These are phyloP conservation scores for Neurospora discreta DNA, from an alignment of 495 filamentous ascomycete species.

Conservation along the genomic window DNA sequence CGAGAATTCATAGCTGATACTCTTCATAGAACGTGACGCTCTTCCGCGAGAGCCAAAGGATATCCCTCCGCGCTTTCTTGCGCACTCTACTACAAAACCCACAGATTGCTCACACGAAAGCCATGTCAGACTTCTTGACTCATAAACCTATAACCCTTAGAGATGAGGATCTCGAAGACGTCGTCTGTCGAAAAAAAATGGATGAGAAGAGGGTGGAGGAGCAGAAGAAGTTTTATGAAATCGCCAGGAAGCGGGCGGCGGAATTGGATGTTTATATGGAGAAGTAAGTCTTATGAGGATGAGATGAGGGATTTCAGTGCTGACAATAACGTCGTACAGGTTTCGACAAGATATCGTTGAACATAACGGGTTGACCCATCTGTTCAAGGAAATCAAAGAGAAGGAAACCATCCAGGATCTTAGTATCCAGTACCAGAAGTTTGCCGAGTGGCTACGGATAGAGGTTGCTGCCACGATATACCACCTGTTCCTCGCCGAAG, in stretches of 20 bases:
- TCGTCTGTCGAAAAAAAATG: conserved; percentile 64
- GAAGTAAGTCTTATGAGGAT: conserved; percentile 46
- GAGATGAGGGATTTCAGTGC: not conserved
- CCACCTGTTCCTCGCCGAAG: conserved; percentile 93
- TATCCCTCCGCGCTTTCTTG: conserved; percentile 84
- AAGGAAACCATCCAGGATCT: conserved; percentile 80
- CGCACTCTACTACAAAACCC: conserved; percentile 73
- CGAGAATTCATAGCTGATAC: not conserved
- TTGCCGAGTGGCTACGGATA: conserved; percentile 95
- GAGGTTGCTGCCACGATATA: conserved; percentile 96
- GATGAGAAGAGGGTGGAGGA: conserved; percentile 84
- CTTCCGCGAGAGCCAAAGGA: conserved; percentile 81
- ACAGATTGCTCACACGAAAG: conserved; percentile 67
- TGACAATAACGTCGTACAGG: conserved; percentile 13
- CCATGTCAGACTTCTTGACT: conserved; percentile 74
- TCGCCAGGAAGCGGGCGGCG: conserved; percentile 77
- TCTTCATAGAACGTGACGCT: conserved; percentile 41
- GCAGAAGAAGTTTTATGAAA: conserved; percentile 88
- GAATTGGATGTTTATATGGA: conserved; percentile 99
- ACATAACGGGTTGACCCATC: conserved; percentile 74
- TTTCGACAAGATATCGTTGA: conserved; percentile 50
- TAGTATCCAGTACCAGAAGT: conserved; percentile 91
- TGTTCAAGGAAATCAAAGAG: conserved; percentile 83
- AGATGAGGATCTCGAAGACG: conserved; percentile 75
- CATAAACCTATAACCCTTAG: conserved; percentile 54